phyloP scores from a whole-genome alignment of 2,329 filamentous ascomycete species.

The Emmonsia crescens region DNA sequence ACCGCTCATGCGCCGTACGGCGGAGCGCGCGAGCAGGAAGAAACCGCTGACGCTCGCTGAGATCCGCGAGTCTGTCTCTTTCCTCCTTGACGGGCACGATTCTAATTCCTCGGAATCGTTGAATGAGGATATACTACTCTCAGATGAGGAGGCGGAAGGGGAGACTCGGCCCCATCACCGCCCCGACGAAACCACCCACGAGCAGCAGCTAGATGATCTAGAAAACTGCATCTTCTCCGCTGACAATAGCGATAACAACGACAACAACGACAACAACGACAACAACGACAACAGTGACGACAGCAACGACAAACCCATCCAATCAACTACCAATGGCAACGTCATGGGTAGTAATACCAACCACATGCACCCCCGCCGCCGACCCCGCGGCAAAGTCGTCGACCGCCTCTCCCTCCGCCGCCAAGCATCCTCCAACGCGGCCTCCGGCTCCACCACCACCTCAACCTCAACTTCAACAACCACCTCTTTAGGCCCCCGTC shows the following conservation, averaged over 20 bases:
- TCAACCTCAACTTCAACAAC: conserved; percentile 30
- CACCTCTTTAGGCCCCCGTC: conserved; percentile 26
- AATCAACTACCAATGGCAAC: conserved; percentile 17
- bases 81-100: conserved; percentile 53
- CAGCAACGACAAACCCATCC: conserved; percentile 17
- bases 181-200: conserved; percentile 41
- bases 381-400: conserved; percentile 32
- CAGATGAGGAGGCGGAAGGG: conserved; percentile 29
- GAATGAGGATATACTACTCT: conserved; percentile 35
- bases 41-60: conserved; percentile 68
- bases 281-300: conserved; percentile 9
- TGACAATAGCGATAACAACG: conserved; percentile 14
- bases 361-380: conserved; percentile 28
- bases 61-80: conserved; percentile 72
- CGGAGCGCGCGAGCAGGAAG: conserved; percentile 41
- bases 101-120: conserved; percentile 20
- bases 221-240: conserved; percentile 14
- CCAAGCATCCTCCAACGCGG: conserved; percentile 35
- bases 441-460: conserved; percentile 20
- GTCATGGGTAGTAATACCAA: conserved; percentile 11
- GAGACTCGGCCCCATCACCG: conserved; percentile 26
- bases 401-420: conserved; percentile 36
- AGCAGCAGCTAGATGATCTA: conserved; percentile 43
- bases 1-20: conserved; percentile 52
- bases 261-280: conserved; percentile 17